Conservation (phyloP, 2,329 filamentous ascomycete genomes). For the Cladosporium sphaerospermum region DNA sequence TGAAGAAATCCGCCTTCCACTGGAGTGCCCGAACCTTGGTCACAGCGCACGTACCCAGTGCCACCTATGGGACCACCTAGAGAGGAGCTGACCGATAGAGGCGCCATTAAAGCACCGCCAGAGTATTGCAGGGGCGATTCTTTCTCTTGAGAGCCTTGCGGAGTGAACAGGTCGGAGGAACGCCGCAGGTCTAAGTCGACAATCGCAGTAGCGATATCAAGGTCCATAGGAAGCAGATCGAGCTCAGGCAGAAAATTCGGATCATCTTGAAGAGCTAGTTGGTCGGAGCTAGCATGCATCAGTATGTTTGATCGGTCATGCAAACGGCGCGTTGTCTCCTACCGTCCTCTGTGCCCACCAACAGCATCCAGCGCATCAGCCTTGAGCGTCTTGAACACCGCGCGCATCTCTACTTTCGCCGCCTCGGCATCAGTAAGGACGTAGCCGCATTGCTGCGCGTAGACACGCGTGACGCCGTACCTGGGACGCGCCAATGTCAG, state of each 20-base stretch:
- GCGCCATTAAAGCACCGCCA: constrained; percentile 42
- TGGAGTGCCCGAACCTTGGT: constrained; percentile 31
- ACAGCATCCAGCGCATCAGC: constrained; percentile 60
- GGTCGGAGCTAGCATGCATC: constrained; percentile 53
- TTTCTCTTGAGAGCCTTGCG: constrained; percentile 25
- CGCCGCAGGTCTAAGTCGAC: constrained; percentile 42
- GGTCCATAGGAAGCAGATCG: constrained; percentile 53
- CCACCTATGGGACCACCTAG: constrained; percentile 32
- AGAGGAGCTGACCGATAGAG: constrained; percentile 32
- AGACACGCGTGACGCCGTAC: constrained; percentile 79
- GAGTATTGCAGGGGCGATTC: constrained; percentile 25
- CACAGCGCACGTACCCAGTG: constrained; percentile 36
- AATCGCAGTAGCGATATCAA: constrained; percentile 34
- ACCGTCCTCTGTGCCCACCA: constrained; percentile 65
- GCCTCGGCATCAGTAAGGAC: constrained; percentile 74
- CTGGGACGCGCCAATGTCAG: constrained; percentile 29
- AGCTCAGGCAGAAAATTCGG: constrained; percentile 69
- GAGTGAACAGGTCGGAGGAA: constrained; percentile 30
- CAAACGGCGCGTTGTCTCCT: constrained; percentile 16
- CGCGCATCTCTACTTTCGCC: constrained; percentile 65
- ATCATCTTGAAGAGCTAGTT: constrained; percentile 75
- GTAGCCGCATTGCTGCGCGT: constrained; percentile 79
- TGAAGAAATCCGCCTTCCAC: neutral
- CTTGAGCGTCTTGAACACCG: constrained; percentile 55
- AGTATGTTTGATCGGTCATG: neutral